Evolutionary conservation across 768 basidiomycete genomes (phyloP), one percentile per base, ranked within the genome.

Genomic region (Tylopilus felleus): DNA sequence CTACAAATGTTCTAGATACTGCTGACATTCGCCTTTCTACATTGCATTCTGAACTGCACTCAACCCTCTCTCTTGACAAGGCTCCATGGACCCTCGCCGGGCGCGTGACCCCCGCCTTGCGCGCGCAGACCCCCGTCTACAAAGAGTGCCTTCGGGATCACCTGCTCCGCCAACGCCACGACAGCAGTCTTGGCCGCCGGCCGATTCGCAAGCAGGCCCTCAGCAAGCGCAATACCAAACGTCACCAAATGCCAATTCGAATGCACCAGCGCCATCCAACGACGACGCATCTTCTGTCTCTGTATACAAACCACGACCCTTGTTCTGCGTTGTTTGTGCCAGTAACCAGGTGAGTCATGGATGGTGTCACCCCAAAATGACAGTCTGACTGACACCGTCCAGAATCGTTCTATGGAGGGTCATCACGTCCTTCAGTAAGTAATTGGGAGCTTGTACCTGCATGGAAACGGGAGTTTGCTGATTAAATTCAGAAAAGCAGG

Each of bases 331-430:
- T 9, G 97, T 98, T 29, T 99, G 97, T 68, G 96, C 97, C n/a
- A 98, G 93, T 66, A 99, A 99, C 67, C 93, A 98, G 77, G 95
- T 90, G 36, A 69, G 55, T 39, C 58, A 47, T 43, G 45, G n/a
- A 47, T 42, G 25, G 47, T 7, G 19, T 17, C 8, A 38, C 19
- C 21, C 21, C 16, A 44, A 42, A 22, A 21, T n/a, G 45, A 55
- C 29, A 27, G 43, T 55, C 58, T 65, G 36, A 60, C 62, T 44
- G n/a, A n/a, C n/a, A n/a, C 52, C 53, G 27, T 49, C 31, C 61
- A 97, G 94, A 97, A 97, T 68, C 86, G 95, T 45, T 96, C 94
- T 1, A 99, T 99, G 97, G 97, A 98, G 73, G 97, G 93, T 0
- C 97, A 99, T 65, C 81, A 83, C 65, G 92, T 95, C 14, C 72